phyloP scores from a whole-genome alignment of 192 early-diverging fungal species.

The Ambispora gerdemannii region DNA sequence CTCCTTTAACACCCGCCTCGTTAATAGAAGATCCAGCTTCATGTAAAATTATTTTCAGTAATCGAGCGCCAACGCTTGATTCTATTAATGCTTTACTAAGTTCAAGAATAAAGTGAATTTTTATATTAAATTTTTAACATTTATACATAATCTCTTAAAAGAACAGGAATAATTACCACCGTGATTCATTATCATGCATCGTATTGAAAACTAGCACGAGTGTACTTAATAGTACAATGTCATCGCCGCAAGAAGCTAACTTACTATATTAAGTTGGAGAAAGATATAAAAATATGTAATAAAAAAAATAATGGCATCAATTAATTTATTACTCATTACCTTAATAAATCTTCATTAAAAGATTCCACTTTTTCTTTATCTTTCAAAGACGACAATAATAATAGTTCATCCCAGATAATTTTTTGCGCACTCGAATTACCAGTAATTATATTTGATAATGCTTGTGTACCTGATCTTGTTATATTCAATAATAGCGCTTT shows the following conservation, averaged over 20 bases:
- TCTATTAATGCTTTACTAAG: slow-evolving; percentile 10
- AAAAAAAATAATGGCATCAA: background rate
- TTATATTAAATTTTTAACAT: too few relatives aligned
- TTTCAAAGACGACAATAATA: background rate
- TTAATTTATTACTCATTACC: too few relatives aligned
- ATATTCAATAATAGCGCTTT: background rate
- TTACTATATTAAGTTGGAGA: background rate
- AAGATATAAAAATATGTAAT: background rate
- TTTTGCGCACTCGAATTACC: background rate
- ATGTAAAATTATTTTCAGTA: slow-evolving; percentile 20
- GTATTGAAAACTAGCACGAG: background rate
- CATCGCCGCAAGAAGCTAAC: background rate
- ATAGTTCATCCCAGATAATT: background rate
- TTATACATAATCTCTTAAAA: too few relatives aligned
- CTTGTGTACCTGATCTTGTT: background rate
- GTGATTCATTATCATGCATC: background rate
- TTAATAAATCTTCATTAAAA: background rate
- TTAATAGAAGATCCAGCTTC: too few relatives aligned
- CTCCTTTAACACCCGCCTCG: background rate
- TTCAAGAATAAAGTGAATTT: too few relatives aligned
- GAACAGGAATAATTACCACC: background rate
- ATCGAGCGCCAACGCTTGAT: background rate
- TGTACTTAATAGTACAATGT: background rate
- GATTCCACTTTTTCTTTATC: background rate
- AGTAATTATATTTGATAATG: slow-evolving; percentile 4